Base-by-base conservation (phyloP, 345 rosid genomes). In the Cardamine occulta region DNA sequence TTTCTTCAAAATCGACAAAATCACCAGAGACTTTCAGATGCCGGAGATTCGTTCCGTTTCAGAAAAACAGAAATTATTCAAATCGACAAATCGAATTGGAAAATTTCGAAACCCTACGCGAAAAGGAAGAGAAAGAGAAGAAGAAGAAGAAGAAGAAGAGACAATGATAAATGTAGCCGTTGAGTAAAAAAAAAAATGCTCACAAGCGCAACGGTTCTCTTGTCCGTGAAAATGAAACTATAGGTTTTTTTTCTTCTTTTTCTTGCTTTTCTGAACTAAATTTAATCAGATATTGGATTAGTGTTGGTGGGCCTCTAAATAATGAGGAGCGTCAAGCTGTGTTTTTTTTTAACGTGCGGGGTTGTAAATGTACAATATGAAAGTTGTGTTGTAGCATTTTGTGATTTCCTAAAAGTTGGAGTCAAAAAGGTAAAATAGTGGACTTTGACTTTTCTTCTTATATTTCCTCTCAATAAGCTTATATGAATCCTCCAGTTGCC, bases 81-180 rank as follows among this genome's bases (percentile, higher is more conserved):
- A 76, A 62, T 54, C 64, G 48, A 13, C 39, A 48, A 76, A 53
- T 55, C 70, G 49, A 18, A 75, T 68, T 66, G 74, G 10, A 19
- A 1, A 18, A 0, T 19, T 45, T 35, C 15, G 45, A 64, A 73
- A 71, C 52, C 54, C 75, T 56, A 56, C 37, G 8, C 39, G n/a
- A 35, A 62, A 39, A 72, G 37, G 53, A 28, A 57, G 60, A 42
- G 62, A 28, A 39, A 51, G 28, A 7, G 57, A 18, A 24, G 35
- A 62, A 17, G 58, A 15, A 54, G 60, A 42, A 8, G 57, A 12
- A 24, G 47, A 62, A 17, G 58, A 15, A 54, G 61, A 53, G 74
- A 68, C 56, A 31, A 52, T 23, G 0, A 32, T 39, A 23, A 37
- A 77, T 71, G 28, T 77, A 77, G 80, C 80, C 80, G 80, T 77